Conservation (phyloP, 306 rosid species). For the Psophocarpus tetragonolobus region DNA sequence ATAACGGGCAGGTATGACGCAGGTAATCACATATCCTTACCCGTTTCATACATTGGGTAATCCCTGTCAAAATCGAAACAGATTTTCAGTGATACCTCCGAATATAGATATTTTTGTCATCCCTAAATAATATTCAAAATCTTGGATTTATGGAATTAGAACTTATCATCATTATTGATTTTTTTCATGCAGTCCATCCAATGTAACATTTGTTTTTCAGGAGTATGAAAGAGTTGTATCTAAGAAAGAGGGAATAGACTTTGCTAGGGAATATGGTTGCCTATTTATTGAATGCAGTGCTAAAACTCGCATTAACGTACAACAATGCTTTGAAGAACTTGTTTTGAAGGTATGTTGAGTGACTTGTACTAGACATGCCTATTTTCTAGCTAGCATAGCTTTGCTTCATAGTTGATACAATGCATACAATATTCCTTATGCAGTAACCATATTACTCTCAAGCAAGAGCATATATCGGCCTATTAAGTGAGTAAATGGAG, state of each 20-base stretch:
- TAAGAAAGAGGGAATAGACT: conserved; percentile 84
- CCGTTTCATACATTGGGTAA: no score
- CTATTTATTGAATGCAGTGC: conserved; percentile 95
- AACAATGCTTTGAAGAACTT: conserved; percentile 96
- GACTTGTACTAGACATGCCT: neutral
- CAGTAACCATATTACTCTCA: neutral
- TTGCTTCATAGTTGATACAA: neutral
- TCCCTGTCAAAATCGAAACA: no score
- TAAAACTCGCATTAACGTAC: conserved; percentile 86
- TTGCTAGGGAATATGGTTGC: conserved; percentile 91
- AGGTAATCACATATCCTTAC: no score
- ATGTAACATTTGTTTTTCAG: conserved; percentile 51
- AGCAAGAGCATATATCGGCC: neutral
- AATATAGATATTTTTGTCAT: no score
- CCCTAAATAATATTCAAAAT: neutral
- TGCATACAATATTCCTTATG: neutral
- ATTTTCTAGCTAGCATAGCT: neutral
- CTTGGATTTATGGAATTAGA: conserved; percentile 12
- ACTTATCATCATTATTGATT: neutral
- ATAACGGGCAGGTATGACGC: no score
- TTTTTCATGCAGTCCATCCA: conserved; percentile 6
- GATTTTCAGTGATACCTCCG: no score
- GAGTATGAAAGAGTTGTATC: conserved; percentile 83
- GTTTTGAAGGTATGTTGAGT: conserved; percentile 72
- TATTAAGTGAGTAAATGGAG: neutral